These are phyloP conservation scores for Penicillium sp. DNA, from an alignment of 2,329 filamentous ascomycete species.

Conservation along the genomic window DNA sequence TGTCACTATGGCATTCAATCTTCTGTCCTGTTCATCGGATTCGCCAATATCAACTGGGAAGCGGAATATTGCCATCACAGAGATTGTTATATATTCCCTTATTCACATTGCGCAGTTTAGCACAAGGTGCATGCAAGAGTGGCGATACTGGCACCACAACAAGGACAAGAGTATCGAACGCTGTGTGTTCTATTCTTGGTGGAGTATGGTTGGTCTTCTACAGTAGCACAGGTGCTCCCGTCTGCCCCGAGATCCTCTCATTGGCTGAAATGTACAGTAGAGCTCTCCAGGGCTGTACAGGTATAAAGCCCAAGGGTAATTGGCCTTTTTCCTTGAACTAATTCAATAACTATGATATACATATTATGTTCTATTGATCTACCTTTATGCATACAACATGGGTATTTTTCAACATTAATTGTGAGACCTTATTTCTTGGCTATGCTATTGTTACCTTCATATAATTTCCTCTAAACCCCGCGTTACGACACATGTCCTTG, in stretches of 20 bases:
- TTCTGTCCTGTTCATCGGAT: neutral
- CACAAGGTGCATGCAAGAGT: constrained; percentile 27
- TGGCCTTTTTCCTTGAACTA: neutral
- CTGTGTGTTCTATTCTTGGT: constrained; percentile 29
- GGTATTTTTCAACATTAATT: neutral
- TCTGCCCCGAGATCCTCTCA: neutral
- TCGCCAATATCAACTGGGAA: constrained; percentile 6
- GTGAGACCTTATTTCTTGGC: neutral
- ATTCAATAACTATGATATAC: neutral
- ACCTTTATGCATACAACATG: too few species aligned
- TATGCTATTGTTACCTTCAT: neutral
- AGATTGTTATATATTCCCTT: constrained; percentile 25
- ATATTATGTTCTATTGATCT: neutral
- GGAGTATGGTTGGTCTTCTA: constrained; percentile 26
- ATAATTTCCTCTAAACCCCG: neutral
- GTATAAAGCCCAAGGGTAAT: neutral
- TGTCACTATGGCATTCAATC: constrained; percentile 5
- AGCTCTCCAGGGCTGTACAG: too few species aligned
- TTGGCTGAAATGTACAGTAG: neutral
- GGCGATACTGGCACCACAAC: constrained; percentile 29
- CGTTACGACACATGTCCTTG: neutral
- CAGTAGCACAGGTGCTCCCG: too few species aligned
- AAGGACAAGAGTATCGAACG: constrained; percentile 15
- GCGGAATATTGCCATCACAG: constrained; percentile 24
- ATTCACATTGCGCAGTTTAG: constrained; percentile 22